Conservation (phyloP, 768 basidiomycete species). For the Phylloporus rhodoxanthus region DNA sequence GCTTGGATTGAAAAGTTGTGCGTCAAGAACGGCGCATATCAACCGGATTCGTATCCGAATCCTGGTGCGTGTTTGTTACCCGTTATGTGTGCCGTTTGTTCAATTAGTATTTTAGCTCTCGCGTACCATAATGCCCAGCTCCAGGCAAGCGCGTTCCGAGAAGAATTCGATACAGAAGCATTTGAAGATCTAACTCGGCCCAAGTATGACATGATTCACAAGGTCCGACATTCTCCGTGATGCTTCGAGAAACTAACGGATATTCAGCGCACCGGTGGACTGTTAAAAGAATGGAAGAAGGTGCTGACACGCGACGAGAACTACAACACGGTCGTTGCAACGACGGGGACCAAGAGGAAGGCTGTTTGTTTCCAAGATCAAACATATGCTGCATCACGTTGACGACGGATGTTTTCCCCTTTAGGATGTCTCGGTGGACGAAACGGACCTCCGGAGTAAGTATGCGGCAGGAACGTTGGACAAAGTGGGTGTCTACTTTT, state of each 20-base stretch:
- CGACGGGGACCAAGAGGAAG: slow-evolving; percentile 63
- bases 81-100: background rate
- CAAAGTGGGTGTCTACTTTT: slow-evolving; percentile 49
- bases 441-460: slow-evolving; percentile 67
- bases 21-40: slow-evolving; percentile 73
- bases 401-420: background rate
- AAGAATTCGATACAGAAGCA: slow-evolving; percentile 71
- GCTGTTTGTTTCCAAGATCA: slow-evolving; percentile 40
- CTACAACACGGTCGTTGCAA: slow-evolving; percentile 44
- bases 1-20: slow-evolving; percentile 75
- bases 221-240: slow-evolving; percentile 39
- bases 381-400: background rate
- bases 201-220: slow-evolving; percentile 70
- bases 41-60: slow-evolving; percentile 87
- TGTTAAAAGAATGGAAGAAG: slow-evolving; percentile 68
- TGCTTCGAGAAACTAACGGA: background rate
- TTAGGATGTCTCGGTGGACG: slow-evolving; percentile 60
- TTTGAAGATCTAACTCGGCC: slow-evolving; percentile 84
- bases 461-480: slow-evolving; percentile 52
- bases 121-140: slow-evolving; percentile 87
- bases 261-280: slow-evolving; percentile 56
- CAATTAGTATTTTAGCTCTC: slow-evolving; percentile 36
- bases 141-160: slow-evolving; percentile 87
- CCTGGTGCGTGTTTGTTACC: slow-evolving; percentile 54
- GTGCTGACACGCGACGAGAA: slow-evolving; percentile 58